A percentile compares a stretch with the other conserved stretches of the same genome.
phyloP scores from a whole-genome alignment of 2,329 filamentous ascomycete species.

The Cordyceps farinosa region DNA sequence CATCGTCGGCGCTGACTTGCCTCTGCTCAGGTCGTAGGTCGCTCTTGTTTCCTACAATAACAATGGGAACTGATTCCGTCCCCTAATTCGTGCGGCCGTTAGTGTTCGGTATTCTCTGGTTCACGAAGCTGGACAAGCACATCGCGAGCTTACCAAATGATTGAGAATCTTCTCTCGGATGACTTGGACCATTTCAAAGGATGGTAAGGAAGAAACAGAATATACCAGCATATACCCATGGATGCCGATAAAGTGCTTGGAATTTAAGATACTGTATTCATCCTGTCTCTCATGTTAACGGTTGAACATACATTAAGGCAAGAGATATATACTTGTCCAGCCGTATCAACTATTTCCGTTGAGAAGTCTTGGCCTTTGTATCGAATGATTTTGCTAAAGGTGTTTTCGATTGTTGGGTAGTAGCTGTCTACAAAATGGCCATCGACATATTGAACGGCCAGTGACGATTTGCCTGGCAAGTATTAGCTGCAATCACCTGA shows the following conservation, averaged over 20 bases:
- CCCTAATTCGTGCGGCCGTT: slow-evolving; percentile 52
- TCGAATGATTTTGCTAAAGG: slow-evolving; percentile 92
- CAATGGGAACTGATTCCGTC: slow-evolving; percentile 85
- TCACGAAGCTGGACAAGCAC: neutral
- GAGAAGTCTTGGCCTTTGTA: slow-evolving; percentile 90
- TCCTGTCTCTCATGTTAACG: slow-evolving; percentile 53
- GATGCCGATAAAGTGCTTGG: slow-evolving; percentile 98
- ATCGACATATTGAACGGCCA: slow-evolving; percentile 95
- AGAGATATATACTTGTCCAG: slow-evolving; percentile 69
- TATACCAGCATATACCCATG: slow-evolving; percentile 99
- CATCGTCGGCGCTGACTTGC: slow-evolving; percentile 82
- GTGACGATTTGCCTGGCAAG: slow-evolving; percentile 82
- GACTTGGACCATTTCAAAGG: slow-evolving; percentile 95
- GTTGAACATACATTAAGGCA: neutral
- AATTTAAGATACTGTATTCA: slow-evolving; percentile 97
- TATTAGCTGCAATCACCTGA: neutral
- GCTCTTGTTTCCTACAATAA: slow-evolving; percentile 95
- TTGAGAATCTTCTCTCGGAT: slow-evolving; percentile 97
- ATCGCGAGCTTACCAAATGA: slow-evolving; percentile 67
- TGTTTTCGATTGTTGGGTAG: slow-evolving; percentile 98
- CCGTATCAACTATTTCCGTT: slow-evolving; percentile 97
- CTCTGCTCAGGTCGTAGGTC: slow-evolving; percentile 90
- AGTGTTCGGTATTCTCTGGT: neutral
- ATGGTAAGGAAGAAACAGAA: slow-evolving; percentile 89
- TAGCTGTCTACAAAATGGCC: slow-evolving; percentile 98